Percentiles rank a stretch among this genome's conserved stretches.
These are phyloP conservation scores for Pestalotiopsis sp. DNA, from an alignment of 2,329 filamentous ascomycete genomes.

Conservation along the genomic window DNA sequence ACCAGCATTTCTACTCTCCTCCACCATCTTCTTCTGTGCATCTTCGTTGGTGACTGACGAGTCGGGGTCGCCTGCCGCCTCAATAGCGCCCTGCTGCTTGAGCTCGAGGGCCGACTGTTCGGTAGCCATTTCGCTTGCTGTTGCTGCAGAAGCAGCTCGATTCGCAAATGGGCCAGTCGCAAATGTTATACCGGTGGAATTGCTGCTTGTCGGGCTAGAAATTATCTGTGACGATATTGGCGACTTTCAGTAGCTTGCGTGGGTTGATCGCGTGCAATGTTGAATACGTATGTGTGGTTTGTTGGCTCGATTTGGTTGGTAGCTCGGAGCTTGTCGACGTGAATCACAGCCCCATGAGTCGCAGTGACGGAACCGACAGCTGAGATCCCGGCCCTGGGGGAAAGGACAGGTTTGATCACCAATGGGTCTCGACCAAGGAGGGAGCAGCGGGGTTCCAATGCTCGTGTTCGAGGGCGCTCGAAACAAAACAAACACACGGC, in stretches of 20 bases:
- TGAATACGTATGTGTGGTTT: neutral
- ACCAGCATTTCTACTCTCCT: conserved; percentile 79
- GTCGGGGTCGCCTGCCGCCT: conserved; percentile 74
- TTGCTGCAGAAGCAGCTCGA: conserved; percentile 31
- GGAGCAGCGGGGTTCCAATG: neutral
- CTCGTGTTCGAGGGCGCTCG: neutral
- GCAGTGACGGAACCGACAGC: neutral
- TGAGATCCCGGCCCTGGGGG: neutral
- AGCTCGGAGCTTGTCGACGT: neutral
- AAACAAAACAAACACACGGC: neutral
- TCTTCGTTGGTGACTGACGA: conserved; percentile 69
- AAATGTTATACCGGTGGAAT: neutral
- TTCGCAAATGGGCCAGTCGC: neutral
- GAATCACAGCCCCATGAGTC: neutral
- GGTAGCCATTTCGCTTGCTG: conserved; percentile 31
- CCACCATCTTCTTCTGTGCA: conserved; percentile 73
- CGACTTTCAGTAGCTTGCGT: neutral
- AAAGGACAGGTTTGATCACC: neutral
- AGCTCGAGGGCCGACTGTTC: conserved; percentile 59
- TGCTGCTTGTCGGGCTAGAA: neutral
- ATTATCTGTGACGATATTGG: neutral
- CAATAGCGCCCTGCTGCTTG: conserved; percentile 79
- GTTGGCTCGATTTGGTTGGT: neutral
- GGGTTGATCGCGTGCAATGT: neutral
- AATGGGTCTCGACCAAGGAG: neutral